These are phyloP conservation scores for Vicia villosa DNA, from an alignment of 306 rosid genomes.

Conservation along the genomic window DNA sequence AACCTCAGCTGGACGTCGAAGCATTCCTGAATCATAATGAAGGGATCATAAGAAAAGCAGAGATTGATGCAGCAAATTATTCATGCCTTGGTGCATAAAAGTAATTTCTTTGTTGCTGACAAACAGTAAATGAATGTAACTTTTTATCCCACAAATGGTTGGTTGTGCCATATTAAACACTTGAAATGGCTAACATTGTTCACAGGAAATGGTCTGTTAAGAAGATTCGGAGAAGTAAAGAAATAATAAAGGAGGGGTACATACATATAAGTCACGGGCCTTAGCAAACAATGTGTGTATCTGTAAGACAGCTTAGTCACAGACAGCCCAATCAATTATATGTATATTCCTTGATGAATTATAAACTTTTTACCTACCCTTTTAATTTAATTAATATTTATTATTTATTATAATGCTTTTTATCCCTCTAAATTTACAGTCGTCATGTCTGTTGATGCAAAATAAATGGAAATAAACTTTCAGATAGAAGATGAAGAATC, in stretches of 20 bases:
- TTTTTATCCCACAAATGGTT: slow-evolving; percentile 21
- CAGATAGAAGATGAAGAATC: slow-evolving; percentile 23
- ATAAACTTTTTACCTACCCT: slow-evolving; percentile 1
- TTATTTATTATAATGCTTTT: slow-evolving; percentile 10
- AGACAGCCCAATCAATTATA: not conserved
- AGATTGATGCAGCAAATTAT: slow-evolving; percentile 35
- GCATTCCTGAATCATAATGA: slow-evolving; percentile 60
- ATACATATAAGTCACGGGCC: not conserved
- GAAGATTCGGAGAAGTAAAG: slow-evolving; percentile 9
- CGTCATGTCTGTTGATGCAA: not conserved
- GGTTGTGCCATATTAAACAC: slow-evolving; percentile 23
- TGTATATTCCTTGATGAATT: too few species aligned
- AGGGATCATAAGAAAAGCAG: slow-evolving; percentile 35
- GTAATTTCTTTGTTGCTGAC: slow-evolving; percentile 20
- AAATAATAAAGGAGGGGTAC: slow-evolving; percentile 11
- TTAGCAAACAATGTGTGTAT: slow-evolving; percentile 18
- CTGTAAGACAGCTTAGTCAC: slow-evolving; percentile 26
- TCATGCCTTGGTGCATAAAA: slow-evolving; percentile 31
- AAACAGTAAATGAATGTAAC: slow-evolving; percentile 16
- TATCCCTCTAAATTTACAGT: slow-evolving; percentile 17
- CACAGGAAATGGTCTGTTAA: slow-evolving; percentile 9
- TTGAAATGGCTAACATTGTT: slow-evolving; percentile 24
- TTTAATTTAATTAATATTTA: slow-evolving; percentile 21
- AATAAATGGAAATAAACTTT: slow-evolving; percentile 14
- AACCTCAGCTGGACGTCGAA: slow-evolving; percentile 97